These are phyloP conservation scores for Pseudocercospora musae DNA, from an alignment of 2,329 filamentous ascomycete genomes.

Conservation along the genomic window DNA sequence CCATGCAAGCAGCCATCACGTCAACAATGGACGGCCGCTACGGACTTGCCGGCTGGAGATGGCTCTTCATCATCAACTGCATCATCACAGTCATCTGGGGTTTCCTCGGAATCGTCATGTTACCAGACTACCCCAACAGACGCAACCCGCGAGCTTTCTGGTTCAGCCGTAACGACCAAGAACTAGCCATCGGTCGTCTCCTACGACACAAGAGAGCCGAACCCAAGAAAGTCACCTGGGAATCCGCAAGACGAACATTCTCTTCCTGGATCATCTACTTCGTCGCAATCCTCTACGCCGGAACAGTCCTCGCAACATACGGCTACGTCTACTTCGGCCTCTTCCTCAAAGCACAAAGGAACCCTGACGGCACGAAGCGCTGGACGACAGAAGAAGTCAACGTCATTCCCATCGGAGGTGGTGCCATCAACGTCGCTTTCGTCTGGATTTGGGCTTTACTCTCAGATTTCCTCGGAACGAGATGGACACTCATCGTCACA, in stretches of 20 bases:
- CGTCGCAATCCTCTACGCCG: slow-evolving; percentile 45
- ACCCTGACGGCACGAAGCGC: slow-evolving; percentile 41
- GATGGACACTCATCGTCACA: slow-evolving; percentile 51
- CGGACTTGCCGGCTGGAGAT: slow-evolving; percentile 38
- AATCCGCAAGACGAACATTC: slow-evolving; percentile 44
- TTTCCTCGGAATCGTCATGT: slow-evolving; percentile 34
- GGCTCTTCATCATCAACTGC: slow-evolving; percentile 40
- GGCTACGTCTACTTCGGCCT: slow-evolving; percentile 49
- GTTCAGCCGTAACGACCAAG: slow-evolving; percentile 44
- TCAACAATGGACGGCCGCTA: slow-evolving; percentile 32
- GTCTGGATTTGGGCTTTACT: slow-evolving; percentile 56
- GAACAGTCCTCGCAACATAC: slow-evolving; percentile 47
- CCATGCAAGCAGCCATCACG: slow-evolving; percentile 29
- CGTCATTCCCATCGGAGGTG: slow-evolving; percentile 49
- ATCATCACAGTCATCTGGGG: slow-evolving; percentile 40
- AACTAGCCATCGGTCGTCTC: slow-evolving; percentile 45
- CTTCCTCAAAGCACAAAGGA: slow-evolving; percentile 42
- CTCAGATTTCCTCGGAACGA: slow-evolving; percentile 49
- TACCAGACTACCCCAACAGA: slow-evolving; percentile 40
- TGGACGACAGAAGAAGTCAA: slow-evolving; percentile 49
- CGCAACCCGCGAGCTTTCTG: slow-evolving; percentile 41
- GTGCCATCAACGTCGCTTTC: slow-evolving; percentile 49
- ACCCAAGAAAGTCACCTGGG: slow-evolving; percentile 46
- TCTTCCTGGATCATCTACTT: slow-evolving; percentile 47
- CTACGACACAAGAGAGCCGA: slow-evolving; percentile 46